Percentiles rank a stretch among this genome's conserved stretches.
Conservation (phyloP, 305 asterid species). For the Ajuga reptans region DNA sequence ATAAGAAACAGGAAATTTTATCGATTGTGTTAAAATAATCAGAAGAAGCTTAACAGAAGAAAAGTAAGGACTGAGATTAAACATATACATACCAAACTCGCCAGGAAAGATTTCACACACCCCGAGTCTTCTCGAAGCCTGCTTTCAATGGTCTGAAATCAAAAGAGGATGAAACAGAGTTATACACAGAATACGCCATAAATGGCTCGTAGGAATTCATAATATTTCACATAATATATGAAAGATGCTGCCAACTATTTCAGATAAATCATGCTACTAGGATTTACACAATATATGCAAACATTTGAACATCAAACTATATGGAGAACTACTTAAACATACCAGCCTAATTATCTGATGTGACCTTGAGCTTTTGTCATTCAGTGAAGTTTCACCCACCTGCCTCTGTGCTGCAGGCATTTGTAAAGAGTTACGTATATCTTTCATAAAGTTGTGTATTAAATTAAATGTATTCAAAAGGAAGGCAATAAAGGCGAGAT, state of each 20-base stretch:
- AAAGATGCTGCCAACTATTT: not conserved
- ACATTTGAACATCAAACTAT: not conserved
- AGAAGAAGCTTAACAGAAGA: conserved; percentile 9
- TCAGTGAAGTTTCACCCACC: conserved; percentile 81
- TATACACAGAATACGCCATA: not conserved
- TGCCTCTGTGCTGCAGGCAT: conserved; percentile 87
- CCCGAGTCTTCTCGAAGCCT: conserved; percentile 68
- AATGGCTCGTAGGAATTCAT: not conserved
- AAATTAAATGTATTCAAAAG: not conserved
- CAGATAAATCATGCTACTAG: not conserved
- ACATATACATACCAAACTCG: conserved; percentile 62
- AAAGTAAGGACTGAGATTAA: not conserved
- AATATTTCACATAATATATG: not conserved
- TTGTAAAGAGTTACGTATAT: not conserved
- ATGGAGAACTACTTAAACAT: conserved; percentile 18
- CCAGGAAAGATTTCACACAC: conserved; percentile 64
- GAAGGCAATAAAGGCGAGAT: conserved; percentile 2
- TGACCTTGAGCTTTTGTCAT: conserved; percentile 94
- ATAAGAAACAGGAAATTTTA: too few species aligned
- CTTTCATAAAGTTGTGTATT: not conserved
- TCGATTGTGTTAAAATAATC: not conserved
- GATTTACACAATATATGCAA: not conserved
- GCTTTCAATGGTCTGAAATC: conserved; percentile 70
- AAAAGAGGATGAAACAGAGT: not conserved
- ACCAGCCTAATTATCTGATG: conserved; percentile 97